Evolutionary conservation across 257 asterid genomes (phyloP).

Genomic region (Scutellaria minor): DNA sequence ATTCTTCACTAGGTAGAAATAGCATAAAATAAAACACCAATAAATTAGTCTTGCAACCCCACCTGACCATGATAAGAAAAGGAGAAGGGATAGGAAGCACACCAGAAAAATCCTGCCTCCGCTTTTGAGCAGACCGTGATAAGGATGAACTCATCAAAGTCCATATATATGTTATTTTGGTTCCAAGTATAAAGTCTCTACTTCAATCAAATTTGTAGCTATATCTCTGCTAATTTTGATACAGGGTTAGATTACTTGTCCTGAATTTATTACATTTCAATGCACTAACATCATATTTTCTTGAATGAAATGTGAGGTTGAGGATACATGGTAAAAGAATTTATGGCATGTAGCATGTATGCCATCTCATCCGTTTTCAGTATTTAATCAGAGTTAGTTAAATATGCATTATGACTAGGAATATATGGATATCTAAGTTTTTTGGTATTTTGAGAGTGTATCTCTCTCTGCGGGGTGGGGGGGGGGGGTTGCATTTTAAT

Average conservation of each 20-base stretch:
- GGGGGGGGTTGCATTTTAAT: not conserved
- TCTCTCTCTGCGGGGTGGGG: not conserved
- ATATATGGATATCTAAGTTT: not conserved
- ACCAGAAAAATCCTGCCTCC: not conserved
- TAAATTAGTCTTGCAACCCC: not conserved
- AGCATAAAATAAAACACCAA: conserved; percentile 5
- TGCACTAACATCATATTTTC: too few species aligned
- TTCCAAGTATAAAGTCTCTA: not conserved
- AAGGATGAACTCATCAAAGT: conserved; percentile 5
- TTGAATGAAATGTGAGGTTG: conserved; percentile 11
- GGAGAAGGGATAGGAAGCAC: not conserved
- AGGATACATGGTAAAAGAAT: not conserved
- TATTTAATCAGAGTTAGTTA: not conserved
- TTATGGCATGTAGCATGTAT: not conserved
- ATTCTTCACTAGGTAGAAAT: conserved; percentile 11
- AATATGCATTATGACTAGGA: not conserved
- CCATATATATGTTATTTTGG: not conserved
- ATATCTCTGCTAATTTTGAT: not conserved
- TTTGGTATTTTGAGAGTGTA: not conserved
- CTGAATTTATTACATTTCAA: not conserved
- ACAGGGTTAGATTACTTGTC: not conserved
- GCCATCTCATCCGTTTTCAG: not conserved
- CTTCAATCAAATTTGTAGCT: not conserved
- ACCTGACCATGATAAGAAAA: not conserved
- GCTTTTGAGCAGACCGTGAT: not conserved